Evolutionary conservation across 2,329 filamentous ascomycete species (phyloP).

Genomic region (Phialocephala subalpina): DNA sequence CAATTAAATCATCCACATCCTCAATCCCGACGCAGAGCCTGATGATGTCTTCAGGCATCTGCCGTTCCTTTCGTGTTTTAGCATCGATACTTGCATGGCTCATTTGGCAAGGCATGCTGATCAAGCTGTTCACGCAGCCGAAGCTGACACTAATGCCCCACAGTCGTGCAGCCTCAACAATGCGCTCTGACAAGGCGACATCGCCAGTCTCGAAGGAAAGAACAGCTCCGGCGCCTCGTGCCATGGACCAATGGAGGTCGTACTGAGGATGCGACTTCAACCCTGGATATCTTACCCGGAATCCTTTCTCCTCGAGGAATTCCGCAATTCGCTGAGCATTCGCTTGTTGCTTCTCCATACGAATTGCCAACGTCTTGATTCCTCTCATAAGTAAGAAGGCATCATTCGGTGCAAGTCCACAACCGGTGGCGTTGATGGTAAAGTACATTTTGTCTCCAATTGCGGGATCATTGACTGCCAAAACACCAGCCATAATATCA

Average conservation of each 20-base stretch:
- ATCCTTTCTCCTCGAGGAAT: constrained; percentile 90
- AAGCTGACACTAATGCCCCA: constrained; percentile 98
- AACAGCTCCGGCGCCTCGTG: constrained; percentile 91
- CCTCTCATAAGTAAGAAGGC: constrained; percentile 95
- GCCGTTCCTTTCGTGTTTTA: constrained; percentile 86
- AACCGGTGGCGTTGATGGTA: constrained; percentile 95
- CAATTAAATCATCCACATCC: constrained; percentile 88
- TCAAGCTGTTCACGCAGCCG: constrained; percentile 96
- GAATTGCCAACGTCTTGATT: constrained; percentile 94
- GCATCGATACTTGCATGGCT: constrained; percentile 98
- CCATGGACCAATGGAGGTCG: constrained; percentile 94
- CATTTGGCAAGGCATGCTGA: constrained; percentile 99
- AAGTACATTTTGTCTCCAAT: constrained; percentile 93
- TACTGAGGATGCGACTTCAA: constrained; percentile 96
- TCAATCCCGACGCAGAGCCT: constrained; percentile 96
- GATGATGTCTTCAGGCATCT: constrained; percentile 97
- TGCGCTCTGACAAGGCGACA: constrained; percentile 81
- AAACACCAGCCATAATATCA: constrained; percentile 98
- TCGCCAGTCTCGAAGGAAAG: constrained; percentile 97
- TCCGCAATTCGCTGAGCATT: constrained; percentile 92
- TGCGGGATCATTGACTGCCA: constrained; percentile 84
- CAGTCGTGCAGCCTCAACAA: constrained; percentile 89
- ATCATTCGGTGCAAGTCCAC: constrained; percentile 93
- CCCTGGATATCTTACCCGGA: constrained; percentile 94
- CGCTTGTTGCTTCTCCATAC: constrained; percentile 97